Evolutionary conservation across 345 rosid genomes (phyloP).

Genomic region (Linum tenue): DNA sequence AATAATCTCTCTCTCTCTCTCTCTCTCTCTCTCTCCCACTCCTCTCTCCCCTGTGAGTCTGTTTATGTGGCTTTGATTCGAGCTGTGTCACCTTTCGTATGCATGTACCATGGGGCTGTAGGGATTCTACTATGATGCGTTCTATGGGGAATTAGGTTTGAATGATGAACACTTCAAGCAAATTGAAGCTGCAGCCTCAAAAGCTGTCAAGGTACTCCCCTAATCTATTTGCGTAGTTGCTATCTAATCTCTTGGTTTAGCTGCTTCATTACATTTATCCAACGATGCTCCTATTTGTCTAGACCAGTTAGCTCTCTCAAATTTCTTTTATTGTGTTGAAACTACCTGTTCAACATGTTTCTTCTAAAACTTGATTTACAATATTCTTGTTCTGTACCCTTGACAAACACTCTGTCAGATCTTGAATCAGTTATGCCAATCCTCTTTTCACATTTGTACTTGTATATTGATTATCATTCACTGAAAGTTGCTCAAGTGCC

Average conservation of each 20-base stretch:
- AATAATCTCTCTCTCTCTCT: neutral
- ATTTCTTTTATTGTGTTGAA: too few species aligned
- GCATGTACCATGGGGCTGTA: conserved; percentile 22
- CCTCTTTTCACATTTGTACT: neutral
- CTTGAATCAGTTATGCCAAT: neutral
- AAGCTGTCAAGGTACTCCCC: conserved; percentile 60
- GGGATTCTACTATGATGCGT: conserved; percentile 98
- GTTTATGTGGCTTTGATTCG: too few species aligned
- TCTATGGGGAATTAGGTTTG: conserved; percentile 77
- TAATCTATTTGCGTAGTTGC: neutral
- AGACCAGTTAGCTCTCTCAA: too few species aligned
- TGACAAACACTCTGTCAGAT: too few species aligned
- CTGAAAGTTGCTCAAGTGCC: neutral
- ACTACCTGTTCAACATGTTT: too few species aligned
- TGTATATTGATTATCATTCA: neutral
- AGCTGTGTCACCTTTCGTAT: neutral
- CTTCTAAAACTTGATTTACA: too few species aligned
- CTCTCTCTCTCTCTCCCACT: too few species aligned
- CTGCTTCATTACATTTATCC: too few species aligned
- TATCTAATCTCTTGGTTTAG: conserved; percentile 2
- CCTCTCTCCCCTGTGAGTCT: too few species aligned
- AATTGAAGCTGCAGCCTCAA: conserved; percentile 57
- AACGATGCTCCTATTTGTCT: too few species aligned
- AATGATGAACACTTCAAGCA: conserved; percentile 79
- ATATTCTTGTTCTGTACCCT: too few species aligned